Conservation (phyloP, 352 stramenopile genomes). For the Globisporangium carolinianum region DNA sequence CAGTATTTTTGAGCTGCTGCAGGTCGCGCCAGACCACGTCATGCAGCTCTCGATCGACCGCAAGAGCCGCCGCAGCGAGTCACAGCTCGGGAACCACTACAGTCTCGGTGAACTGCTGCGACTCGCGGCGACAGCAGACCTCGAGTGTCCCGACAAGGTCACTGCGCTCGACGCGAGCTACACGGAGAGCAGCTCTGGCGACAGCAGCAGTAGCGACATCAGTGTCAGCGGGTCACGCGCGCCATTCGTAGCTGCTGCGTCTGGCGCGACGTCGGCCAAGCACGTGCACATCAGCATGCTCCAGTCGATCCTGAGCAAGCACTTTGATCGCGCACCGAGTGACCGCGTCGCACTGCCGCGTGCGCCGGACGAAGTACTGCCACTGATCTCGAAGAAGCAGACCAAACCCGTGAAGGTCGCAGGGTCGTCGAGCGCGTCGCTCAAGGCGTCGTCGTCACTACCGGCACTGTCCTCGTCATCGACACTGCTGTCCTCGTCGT, state of each 20-base stretch:
- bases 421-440: constrained; percentile 11
- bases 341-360: constrained; percentile 13
- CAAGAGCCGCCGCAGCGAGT: constrained; percentile 10
- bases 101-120: constrained; percentile 44
- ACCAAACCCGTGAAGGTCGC: constrained; percentile 22
- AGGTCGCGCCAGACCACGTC: constrained; percentile 50
- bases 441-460: constrained; percentile 6
- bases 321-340: constrained; percentile 30
- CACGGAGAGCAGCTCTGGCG: background rate
- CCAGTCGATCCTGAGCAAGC: constrained; percentile 41
- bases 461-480: background rate
- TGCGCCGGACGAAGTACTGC: constrained; percentile 14
- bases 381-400: constrained; percentile 28
- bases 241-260: background rate
- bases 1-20: constrained; percentile 55
- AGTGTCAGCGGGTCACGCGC: background rate
- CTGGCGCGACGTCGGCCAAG: constrained; percentile 8
- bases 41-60: constrained; percentile 39
- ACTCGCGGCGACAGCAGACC: constrained; percentile 42
- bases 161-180: constrained; percentile 21
- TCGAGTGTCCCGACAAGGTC: constrained; percentile 40
- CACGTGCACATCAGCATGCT: constrained; percentile 27
- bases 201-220: constrained; percentile 6
- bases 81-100: constrained; percentile 28
- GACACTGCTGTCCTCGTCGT: background rate